A percentile compares a stretch with the other conserved stretches of the same genome.
phyloP scores from a whole-genome alignment of 352 stramenopile genomes.

The Globisporangium radiosum region DNA sequence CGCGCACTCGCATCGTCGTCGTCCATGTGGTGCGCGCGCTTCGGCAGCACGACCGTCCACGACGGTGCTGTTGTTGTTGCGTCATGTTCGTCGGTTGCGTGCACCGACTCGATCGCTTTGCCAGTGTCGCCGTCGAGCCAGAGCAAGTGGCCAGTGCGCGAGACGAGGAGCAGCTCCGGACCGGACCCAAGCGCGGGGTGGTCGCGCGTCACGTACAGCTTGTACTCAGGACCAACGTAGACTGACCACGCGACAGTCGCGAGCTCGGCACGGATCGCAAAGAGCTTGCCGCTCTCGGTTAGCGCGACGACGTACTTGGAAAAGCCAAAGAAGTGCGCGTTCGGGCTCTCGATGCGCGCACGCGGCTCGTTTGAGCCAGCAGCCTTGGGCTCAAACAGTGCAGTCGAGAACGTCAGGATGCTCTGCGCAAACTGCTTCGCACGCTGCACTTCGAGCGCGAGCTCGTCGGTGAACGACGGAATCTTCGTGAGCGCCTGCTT shows the following conservation, averaged over 20 bases:
- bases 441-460: conserved; percentile 50
- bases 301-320: conserved; percentile 77
- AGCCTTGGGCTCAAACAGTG: conserved; percentile 40
- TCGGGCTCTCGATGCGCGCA: conserved; percentile 46
- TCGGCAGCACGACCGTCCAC: conserved; percentile 70
- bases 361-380: conserved; percentile 15
- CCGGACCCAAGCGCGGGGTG: conserved; percentile 66
- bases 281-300: conserved; percentile 75
- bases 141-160: conserved; percentile 46
- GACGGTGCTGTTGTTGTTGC: conserved; percentile 11
- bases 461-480: conserved; percentile 64
- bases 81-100: conserved; percentile 8
- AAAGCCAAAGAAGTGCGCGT: conserved; percentile 77
- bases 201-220: conserved; percentile 71
- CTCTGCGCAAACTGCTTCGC: conserved; percentile 45
- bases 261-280: conserved; percentile 70
- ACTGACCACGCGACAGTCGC: conserved; percentile 64
- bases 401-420: conserved; percentile 36
- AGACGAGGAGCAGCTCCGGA: conserved; percentile 65
- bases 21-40: conserved; percentile 65
- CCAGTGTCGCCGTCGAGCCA: conserved; percentile 74
- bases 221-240: conserved; percentile 63
- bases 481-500: conserved; percentile 67
- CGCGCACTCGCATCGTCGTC: conserved; percentile 50
- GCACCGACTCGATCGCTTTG: conserved; percentile 28